These are phyloP conservation scores for Leishmania mexicana DNA, from an alignment of 208 protist species.

Conservation along the genomic window DNA sequence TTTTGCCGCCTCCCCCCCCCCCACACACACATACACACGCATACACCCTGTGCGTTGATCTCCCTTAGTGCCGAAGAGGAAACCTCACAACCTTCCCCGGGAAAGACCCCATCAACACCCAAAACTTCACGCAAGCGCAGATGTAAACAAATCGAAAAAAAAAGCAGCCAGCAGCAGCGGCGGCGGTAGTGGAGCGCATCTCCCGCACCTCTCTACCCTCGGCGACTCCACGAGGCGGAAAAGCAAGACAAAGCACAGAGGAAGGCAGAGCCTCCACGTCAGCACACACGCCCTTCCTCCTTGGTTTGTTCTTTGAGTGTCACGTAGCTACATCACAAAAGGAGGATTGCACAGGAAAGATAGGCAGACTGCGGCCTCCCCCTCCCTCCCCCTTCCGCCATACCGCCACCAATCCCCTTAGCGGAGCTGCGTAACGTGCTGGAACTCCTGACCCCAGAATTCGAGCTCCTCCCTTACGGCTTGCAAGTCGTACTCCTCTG, in stretches of 20 bases:
- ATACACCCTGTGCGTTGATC: neutral
- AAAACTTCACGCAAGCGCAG: neutral
- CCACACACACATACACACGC: neutral
- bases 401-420: slow-evolving; percentile 19
- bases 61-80: neutral
- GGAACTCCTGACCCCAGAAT: slow-evolving; percentile 64
- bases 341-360: neutral
- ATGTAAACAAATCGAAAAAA: neutral
- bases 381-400: neutral
- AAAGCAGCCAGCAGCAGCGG: neutral
- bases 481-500: slow-evolving; percentile 46
- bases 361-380: neutral
- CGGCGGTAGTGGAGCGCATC: neutral
- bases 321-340: neutral
- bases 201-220: neutral
- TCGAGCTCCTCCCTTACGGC: slow-evolving; percentile 60
- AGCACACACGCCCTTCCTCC: neutral
- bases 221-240: neutral
- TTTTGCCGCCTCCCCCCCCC: neutral
- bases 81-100: neutral
- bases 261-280: neutral
- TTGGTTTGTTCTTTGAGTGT: neutral
- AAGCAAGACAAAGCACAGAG: neutral
- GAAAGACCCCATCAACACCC: neutral
- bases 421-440: slow-evolving; percentile 53